A percentile compares a stretch with the other conserved stretches of the same genome.
These are phyloP conservation scores for Didymella sp. DNA, from an alignment of 2,329 filamentous ascomycete species.

Conservation along the genomic window DNA sequence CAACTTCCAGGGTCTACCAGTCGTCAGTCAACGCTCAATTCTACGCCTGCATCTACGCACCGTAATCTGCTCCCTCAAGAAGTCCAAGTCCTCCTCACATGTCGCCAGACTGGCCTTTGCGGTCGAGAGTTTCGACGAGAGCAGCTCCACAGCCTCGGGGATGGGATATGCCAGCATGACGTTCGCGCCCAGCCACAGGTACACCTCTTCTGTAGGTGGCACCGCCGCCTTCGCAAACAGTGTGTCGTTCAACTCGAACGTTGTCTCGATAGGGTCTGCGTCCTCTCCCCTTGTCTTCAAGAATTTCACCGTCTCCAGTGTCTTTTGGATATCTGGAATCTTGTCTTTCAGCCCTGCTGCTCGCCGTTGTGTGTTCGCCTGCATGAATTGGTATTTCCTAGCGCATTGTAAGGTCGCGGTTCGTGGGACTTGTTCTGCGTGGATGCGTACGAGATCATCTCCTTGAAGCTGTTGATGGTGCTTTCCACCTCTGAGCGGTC, in stretches of 20 bases:
- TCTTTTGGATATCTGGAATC: slow-evolving; percentile 97
- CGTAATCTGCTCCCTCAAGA: slow-evolving; percentile 94
- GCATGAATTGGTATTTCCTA: slow-evolving; percentile 99
- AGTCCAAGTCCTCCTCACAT: slow-evolving; percentile 96
- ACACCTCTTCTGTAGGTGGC: slow-evolving; percentile 85
- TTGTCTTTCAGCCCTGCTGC: slow-evolving; percentile 86
- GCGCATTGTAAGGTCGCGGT: slow-evolving; percentile 19
- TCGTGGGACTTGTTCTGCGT: background rate
- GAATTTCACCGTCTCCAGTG: slow-evolving; percentile 88
- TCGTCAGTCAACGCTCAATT: slow-evolving; percentile 21
- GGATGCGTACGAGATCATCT: slow-evolving; percentile 81
- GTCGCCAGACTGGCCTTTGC: slow-evolving; percentile 83
- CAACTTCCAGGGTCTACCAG: slow-evolving; percentile 87
- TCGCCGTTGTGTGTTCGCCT: slow-evolving; percentile 86
- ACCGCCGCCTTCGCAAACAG: slow-evolving; percentile 88
- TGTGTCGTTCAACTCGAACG: slow-evolving; percentile 96
- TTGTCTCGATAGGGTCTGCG: slow-evolving; percentile 80
- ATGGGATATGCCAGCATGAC: slow-evolving; percentile 97
- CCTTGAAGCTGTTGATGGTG: slow-evolving; percentile 83
- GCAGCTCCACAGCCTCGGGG: slow-evolving; percentile 80
- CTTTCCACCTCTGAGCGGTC: slow-evolving; percentile 79
- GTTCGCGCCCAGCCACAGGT: slow-evolving; percentile 97
- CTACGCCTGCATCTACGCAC: slow-evolving; percentile 57
- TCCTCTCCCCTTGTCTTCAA: slow-evolving; percentile 75
- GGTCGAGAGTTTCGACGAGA: slow-evolving; percentile 77